Evolutionary conservation across 768 basidiomycete genomes (phyloP).

Genomic region (Butyriboletus loyo): DNA sequence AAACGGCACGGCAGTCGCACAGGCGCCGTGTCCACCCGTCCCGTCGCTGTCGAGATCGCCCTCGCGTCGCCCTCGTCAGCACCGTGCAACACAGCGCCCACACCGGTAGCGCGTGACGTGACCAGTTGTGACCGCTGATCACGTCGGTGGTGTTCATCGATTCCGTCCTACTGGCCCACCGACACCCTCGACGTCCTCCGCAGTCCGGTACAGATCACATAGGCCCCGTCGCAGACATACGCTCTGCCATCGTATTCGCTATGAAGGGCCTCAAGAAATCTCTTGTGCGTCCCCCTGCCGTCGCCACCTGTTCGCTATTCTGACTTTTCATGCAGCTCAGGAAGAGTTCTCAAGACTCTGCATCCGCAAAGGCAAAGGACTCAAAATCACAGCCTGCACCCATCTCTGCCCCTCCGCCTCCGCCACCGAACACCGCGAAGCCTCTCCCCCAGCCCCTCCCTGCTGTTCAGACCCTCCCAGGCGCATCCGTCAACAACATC

Average conservation of each 20-base stretch:
- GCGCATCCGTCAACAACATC: conserved; percentile 33
- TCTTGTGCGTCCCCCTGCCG: conserved; percentile 46
- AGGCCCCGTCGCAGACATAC: conserved; percentile 9
- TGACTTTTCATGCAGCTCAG: conserved; percentile 48
- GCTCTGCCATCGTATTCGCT: conserved; percentile 13
- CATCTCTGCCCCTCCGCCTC: conserved; percentile 48
- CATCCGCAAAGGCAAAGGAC: conserved; percentile 68
- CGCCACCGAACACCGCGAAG: conserved; percentile 63
- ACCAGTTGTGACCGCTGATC: conserved; percentile 30
- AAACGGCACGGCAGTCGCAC: background rate
- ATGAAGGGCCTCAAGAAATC: conserved; percentile 90
- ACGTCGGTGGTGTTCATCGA: conserved; percentile 39
- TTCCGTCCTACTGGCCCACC: conserved; percentile 29
- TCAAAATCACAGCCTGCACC: conserved; percentile 45
- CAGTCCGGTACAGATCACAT: conserved; percentile 5
- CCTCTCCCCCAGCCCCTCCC: conserved; percentile 56
- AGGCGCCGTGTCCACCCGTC: background rate
- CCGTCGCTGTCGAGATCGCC: background rate
- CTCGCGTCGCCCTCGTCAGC: background rate
- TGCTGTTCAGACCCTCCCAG: conserved; percentile 35
- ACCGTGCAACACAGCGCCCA: conserved; percentile 2
- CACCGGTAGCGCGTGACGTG: conserved; percentile 24
- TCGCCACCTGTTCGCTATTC: conserved; percentile 18
- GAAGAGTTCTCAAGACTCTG: conserved; percentile 64
- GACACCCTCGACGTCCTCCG: conserved; percentile 8